These are phyloP conservation scores for Volvariella volvacea DNA, from an alignment of 1,284 basidiomycete genomes.

Conservation along the genomic window DNA sequence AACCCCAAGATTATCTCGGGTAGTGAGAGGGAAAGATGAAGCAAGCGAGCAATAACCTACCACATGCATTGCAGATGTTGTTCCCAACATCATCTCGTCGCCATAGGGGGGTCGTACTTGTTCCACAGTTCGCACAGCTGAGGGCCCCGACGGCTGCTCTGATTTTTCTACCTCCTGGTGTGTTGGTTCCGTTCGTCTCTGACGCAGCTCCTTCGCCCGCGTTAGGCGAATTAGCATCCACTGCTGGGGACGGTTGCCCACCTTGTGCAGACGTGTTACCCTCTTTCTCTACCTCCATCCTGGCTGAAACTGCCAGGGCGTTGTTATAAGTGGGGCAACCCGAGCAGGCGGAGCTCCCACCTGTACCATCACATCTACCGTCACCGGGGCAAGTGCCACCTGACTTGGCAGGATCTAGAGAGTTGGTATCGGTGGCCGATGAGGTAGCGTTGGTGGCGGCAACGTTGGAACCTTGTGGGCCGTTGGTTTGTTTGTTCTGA, in stretches of 20 bases:
- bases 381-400: slow-evolving; percentile 90
- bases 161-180: slow-evolving; percentile 20
- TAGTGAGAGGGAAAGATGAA: slow-evolving; percentile 12
- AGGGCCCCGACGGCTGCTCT: slow-evolving; percentile 64
- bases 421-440: slow-evolving; percentile 14
- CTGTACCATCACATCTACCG: slow-evolving; percentile 91
- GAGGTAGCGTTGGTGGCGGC: slow-evolving; percentile 7
- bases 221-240: slow-evolving; percentile 22
- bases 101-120: slow-evolving; percentile 93
- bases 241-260: slow-evolving; percentile 5
- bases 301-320: slow-evolving; percentile 39
- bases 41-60: slow-evolving; percentile 46
- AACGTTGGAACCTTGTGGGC: slow-evolving; percentile 9
- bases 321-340: slow-evolving; percentile 96
- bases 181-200: slow-evolving; percentile 4
- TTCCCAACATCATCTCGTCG: slow-evolving; percentile 90
- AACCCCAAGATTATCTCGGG: too few relatives aligned
- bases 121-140: slow-evolving; percentile 88
- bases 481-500: slow-evolving; percentile 18
- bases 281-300: slow-evolving; percentile 21
- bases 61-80: slow-evolving; percentile 90
- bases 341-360: slow-evolving; percentile 83
- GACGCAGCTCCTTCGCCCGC: slow-evolving; percentile 15
- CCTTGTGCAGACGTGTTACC: slow-evolving; percentile 12
- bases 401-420: slow-evolving; percentile 12